Conservation (phyloP, 2,329 filamentous ascomycete species). For the Macroventuria anomochaeta region DNA sequence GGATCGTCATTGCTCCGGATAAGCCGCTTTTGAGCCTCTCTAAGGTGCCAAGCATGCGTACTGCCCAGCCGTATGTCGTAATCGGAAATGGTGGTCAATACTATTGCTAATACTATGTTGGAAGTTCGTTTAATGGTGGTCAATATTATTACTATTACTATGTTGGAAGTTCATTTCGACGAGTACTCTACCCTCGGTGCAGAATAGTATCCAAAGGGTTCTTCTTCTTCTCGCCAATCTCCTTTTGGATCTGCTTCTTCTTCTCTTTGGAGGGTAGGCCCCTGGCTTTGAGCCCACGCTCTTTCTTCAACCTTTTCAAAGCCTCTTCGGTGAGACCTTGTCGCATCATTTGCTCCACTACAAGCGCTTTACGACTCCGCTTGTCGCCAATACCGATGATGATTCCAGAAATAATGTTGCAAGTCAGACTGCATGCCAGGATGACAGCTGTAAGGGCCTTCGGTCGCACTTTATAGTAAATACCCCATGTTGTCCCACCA, state of each 20-base stretch:
- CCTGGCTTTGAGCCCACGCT: slow-evolving; percentile 42
- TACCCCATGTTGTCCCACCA: slow-evolving; percentile 79
- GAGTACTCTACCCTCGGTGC: slow-evolving; percentile 28
- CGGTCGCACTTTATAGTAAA: slow-evolving; percentile 72
- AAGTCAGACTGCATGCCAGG: slow-evolving; percentile 76
- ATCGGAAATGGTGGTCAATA: background rate
- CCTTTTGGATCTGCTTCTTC: slow-evolving; percentile 30
- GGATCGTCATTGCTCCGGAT: no score
- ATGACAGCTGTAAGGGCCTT: slow-evolving; percentile 82
- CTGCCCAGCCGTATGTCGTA: background rate
- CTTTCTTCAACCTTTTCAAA: slow-evolving; percentile 61
- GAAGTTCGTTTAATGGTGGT: background rate
- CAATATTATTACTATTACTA: slow-evolving; percentile 7
- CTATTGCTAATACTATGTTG: slow-evolving; percentile 6
- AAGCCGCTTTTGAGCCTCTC: background rate
- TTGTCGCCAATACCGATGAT: slow-evolving; percentile 78
- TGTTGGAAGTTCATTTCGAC: background rate
- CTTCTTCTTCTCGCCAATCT: slow-evolving; percentile 32
- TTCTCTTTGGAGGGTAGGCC: slow-evolving; percentile 36
- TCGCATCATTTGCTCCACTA: slow-evolving; percentile 75
- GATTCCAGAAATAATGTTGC: slow-evolving; percentile 78
- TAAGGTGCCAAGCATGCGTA: background rate
- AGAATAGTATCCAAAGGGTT: slow-evolving; percentile 36
- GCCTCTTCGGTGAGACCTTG: slow-evolving; percentile 75
- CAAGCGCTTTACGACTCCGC: slow-evolving; percentile 82